Evolutionary conservation across 148 eudicot genomes (phyloP).

Genomic region (Simmondsia chinensis): DNA sequence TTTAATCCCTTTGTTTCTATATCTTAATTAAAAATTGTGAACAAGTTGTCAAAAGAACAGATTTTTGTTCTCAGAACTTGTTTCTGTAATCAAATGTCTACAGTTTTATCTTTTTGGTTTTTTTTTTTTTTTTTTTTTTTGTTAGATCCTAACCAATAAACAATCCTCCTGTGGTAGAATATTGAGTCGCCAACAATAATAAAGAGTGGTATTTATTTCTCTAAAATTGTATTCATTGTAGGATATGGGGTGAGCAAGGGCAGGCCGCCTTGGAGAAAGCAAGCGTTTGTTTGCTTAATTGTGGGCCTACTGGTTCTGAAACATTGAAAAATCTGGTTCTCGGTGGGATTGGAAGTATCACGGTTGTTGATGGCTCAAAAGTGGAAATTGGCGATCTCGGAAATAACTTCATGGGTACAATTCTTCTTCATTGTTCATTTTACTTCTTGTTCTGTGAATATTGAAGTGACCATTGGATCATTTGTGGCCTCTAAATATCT

Average conservation of each 20-base stretch:
- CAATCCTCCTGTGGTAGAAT: too few relatives aligned
- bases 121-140: too few relatives aligned
- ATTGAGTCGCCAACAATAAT: too few relatives aligned
- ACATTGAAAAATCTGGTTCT: slow-evolving; percentile 88
- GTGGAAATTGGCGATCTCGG: slow-evolving; percentile 89
- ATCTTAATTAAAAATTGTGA: too few relatives aligned
- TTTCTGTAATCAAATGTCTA: too few relatives aligned
- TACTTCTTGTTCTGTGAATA: neutral
- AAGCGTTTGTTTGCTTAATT: slow-evolving; percentile 85
- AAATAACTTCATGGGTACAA: slow-evolving; percentile 83
- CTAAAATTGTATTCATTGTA: slow-evolving; percentile 38
- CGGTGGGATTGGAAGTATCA: slow-evolving; percentile 90
- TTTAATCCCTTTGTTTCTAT: too few relatives aligned
- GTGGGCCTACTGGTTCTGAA: slow-evolving; percentile 97
- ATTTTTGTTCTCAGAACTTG: too few relatives aligned
- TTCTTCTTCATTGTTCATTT: slow-evolving; percentile 6
- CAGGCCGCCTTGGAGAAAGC: slow-evolving; percentile 91
- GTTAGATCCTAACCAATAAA: too few relatives aligned
- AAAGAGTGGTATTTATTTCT: too few relatives aligned
- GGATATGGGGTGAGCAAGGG: slow-evolving; percentile 99
- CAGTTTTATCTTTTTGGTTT: too few relatives aligned
- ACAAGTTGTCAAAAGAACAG: too few relatives aligned
- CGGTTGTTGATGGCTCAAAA: slow-evolving; percentile 81
- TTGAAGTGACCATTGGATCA: neutral
- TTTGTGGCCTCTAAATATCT: too few relatives aligned